Percentiles rank a stretch among this genome's conserved stretches.
phyloP scores from a whole-genome alignment of 208 protist genomes.

The Acanthamoeba triangularis region DNA sequence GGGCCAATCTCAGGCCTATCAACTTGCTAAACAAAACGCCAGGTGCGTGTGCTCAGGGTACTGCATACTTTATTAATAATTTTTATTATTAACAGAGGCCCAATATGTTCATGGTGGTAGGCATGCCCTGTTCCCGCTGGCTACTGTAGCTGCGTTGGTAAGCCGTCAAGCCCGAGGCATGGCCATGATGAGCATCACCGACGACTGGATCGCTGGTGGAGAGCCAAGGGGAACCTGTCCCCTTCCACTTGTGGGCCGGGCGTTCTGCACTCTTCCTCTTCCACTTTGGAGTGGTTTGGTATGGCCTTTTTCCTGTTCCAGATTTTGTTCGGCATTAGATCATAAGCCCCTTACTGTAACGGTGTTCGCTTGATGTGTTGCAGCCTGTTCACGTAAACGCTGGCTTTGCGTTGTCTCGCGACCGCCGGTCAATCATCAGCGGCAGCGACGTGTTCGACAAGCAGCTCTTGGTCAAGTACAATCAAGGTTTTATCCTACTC shows the following conservation, averaged over 20 bases:
- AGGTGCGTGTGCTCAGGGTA: too few relatives aligned
- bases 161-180: background rate
- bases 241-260: background rate
- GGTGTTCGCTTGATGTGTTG: background rate
- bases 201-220: background rate
- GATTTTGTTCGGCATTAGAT: background rate
- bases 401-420: constrained; percentile 55
- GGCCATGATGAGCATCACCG: background rate
- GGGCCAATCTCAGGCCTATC: constrained; percentile 24
- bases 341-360: background rate
- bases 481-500: constrained; percentile 46
- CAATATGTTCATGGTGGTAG: background rate
- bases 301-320: background rate
- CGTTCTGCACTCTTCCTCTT: constrained; percentile 61
- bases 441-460: constrained; percentile 61
- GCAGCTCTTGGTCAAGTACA: constrained; percentile 46
- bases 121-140: constrained; percentile 39
- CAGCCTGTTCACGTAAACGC: constrained; percentile 67
- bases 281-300: constrained; percentile 53
- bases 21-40: constrained; percentile 57
- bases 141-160: constrained; percentile 9
- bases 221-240: background rate
- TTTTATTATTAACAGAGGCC: too few relatives aligned
- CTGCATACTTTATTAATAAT: too few relatives aligned
- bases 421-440: constrained; percentile 64